These are phyloP conservation scores for Penicillium occitanis DNA, from an alignment of 2,329 filamentous ascomycete genomes.

Conservation along the genomic window DNA sequence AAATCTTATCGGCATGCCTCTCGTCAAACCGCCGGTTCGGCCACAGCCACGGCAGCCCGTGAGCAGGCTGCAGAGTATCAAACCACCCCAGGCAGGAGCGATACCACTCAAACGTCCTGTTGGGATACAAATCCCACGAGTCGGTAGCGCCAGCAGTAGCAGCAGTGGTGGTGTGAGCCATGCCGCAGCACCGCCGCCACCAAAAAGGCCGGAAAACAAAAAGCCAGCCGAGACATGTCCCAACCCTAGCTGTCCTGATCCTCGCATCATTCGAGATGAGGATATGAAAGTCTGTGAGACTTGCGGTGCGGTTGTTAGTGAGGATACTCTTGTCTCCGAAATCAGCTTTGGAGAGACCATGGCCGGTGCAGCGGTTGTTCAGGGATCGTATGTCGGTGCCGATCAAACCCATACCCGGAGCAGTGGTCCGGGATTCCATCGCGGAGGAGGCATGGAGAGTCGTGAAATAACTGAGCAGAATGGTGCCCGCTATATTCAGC, in stretches of 20 bases:
- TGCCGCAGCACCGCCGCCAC: slow-evolving; percentile 22
- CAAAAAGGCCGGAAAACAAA: slow-evolving; percentile 34
- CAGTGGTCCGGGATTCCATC: slow-evolving; percentile 49
- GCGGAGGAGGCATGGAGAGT: slow-evolving; percentile 50
- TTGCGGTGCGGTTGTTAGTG: slow-evolving; percentile 80
- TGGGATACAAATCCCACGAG: slow-evolving; percentile 29
- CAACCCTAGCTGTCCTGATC: slow-evolving; percentile 47
- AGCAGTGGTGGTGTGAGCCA: not conserved
- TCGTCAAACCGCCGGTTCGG: slow-evolving; percentile 35
- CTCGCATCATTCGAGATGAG: slow-evolving; percentile 49
- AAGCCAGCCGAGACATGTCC: slow-evolving; percentile 39
- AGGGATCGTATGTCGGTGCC: slow-evolving; percentile 83
- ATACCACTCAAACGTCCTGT: slow-evolving; percentile 42
- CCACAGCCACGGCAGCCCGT: slow-evolving; percentile 31
- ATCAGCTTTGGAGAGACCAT: slow-evolving; percentile 87
- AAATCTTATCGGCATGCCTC: slow-evolving; percentile 30
- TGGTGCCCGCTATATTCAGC: slow-evolving; percentile 46
- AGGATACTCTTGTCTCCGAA: slow-evolving; percentile 88
- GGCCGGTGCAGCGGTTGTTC: slow-evolving; percentile 81
- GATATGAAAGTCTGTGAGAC: slow-evolving; percentile 66
- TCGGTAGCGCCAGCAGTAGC: slow-evolving; percentile 22
- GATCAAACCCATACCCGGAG: slow-evolving; percentile 77
- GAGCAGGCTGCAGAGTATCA: slow-evolving; percentile 43
- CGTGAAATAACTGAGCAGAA: slow-evolving; percentile 50
- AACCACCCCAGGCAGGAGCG: slow-evolving; percentile 33